A percentile compares a stretch with the other conserved stretches of the same genome.
phyloP scores from a whole-genome alignment of 2,329 filamentous ascomycete species.

The Fusarium secorum region DNA sequence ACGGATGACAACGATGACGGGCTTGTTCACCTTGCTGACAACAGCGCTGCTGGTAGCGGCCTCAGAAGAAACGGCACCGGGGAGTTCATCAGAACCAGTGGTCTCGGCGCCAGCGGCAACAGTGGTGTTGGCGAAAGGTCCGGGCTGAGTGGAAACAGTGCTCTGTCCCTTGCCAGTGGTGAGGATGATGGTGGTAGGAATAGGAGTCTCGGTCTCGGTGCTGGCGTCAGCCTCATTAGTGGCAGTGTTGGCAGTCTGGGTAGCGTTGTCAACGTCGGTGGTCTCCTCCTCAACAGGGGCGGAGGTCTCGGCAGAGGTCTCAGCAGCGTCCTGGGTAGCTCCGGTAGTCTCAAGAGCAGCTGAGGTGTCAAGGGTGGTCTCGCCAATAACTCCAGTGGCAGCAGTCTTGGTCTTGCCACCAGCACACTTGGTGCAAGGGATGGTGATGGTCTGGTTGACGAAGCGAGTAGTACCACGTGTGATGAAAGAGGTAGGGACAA shows the following conservation, averaged over 20 bases:
- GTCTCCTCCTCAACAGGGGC: constrained; percentile 21
- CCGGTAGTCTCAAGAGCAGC: constrained; percentile 13
- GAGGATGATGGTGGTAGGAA: constrained; percentile 28
- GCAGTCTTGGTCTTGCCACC: constrained; percentile 19
- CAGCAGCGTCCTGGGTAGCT: constrained; percentile 2
- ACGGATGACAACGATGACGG: constrained; percentile 34
- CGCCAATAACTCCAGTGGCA: constrained; percentile 2
- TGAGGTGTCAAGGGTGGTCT: constrained; percentile 15
- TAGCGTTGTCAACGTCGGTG: constrained; percentile 13
- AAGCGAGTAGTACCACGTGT: constrained; percentile 29
- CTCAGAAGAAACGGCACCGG: constrained; percentile 7
- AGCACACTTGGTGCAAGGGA: constrained; percentile 31
- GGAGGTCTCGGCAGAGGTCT: constrained; percentile 13
- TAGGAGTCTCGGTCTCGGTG: constrained; percentile 11
- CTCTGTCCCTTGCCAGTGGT: constrained; percentile 26
- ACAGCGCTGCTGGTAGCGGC: constrained; percentile 26
- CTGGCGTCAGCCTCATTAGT: constrained; percentile 18
- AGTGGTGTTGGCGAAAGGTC: constrained; percentile 34
- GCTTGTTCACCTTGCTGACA: constrained; percentile 28
- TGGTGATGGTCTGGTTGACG: constrained; percentile 31
- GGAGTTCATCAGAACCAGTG: constrained; percentile 13
- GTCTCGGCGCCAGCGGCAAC: constrained; percentile 9
- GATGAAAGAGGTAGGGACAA: constrained; percentile 32
- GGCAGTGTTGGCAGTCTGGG: constrained; percentile 21
- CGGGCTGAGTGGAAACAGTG: constrained; percentile 15